phyloP scores from a whole-genome alignment of 768 basidiomycete species.

The Kwoniella heveanensis region DNA sequence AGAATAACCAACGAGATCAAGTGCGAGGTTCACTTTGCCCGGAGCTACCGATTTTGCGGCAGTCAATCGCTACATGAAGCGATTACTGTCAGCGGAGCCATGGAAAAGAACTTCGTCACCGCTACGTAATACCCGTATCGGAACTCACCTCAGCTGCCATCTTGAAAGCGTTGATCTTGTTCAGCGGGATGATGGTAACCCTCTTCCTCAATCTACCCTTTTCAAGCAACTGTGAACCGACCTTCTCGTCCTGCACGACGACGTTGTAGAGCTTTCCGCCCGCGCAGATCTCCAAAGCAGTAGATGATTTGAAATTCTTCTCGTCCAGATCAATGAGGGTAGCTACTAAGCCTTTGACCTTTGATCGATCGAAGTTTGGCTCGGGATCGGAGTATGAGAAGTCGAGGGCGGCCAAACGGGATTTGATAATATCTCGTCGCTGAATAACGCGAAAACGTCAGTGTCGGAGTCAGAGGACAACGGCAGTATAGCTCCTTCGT shows the following conservation, averaged over 20 bases:
- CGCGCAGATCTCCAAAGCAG: slow-evolving; percentile 89
- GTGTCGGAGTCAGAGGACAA: too few species aligned
- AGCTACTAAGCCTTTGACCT: slow-evolving; percentile 90
- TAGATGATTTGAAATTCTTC: slow-evolving; percentile 73
- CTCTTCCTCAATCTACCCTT: slow-evolving; percentile 78
- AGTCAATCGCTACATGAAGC: slow-evolving; percentile 69
- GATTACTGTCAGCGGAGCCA: slow-evolving; percentile 11
- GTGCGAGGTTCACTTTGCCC: slow-evolving; percentile 78
- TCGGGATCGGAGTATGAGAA: slow-evolving; percentile 80
- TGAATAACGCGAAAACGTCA: slow-evolving; percentile 18
- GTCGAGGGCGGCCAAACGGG: slow-evolving; percentile 69
- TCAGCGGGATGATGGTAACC: slow-evolving; percentile 90
- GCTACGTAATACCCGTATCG: neutral
- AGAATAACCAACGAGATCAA: slow-evolving; percentile 83
- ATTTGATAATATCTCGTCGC: slow-evolving; percentile 61
- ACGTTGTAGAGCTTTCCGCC: slow-evolving; percentile 89
- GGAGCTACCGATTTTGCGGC: slow-evolving; percentile 72
- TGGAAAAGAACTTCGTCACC: neutral
- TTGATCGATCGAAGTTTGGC: slow-evolving; percentile 75
- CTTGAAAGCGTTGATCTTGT: slow-evolving; percentile 75
- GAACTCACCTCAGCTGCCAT: slow-evolving; percentile 61
- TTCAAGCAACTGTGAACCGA: slow-evolving; percentile 81
- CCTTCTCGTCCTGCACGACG: slow-evolving; percentile 84
- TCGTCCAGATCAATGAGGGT: slow-evolving; percentile 76
- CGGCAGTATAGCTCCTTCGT: too few species aligned